Conservation (phyloP, 805 yeast genomes). For the Candida namnaoensis region DNA sequence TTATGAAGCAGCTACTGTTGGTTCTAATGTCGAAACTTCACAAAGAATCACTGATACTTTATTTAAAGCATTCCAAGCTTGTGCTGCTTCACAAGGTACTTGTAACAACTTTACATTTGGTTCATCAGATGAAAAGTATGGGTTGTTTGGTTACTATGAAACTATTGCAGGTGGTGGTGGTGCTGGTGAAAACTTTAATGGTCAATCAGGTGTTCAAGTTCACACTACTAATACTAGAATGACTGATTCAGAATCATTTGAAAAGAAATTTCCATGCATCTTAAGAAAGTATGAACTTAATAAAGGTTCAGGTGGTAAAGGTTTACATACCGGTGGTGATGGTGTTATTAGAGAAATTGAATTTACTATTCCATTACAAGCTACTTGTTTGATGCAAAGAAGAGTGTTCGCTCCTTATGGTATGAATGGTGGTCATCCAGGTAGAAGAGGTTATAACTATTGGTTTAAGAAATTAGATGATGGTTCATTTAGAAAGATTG, state of each 20-base stretch:
- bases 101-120: constrained; percentile 47
- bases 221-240: constrained; percentile 41
- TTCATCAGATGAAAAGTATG: constrained; percentile 29
- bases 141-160: constrained; percentile 39
- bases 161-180: constrained; percentile 46
- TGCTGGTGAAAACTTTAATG: constrained; percentile 58
- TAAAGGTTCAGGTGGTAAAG: constrained; percentile 34
- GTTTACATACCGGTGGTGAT: constrained; percentile 35
- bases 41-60: constrained; percentile 43
- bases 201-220: constrained; percentile 31
- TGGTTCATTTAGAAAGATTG: constrained; percentile 15
- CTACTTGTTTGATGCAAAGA: constrained; percentile 35
- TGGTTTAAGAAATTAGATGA: constrained; percentile 16
- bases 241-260: constrained; percentile 41
- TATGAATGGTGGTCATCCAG: constrained; percentile 36
- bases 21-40: constrained; percentile 45
- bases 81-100: constrained; percentile 46
- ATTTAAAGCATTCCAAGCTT: constrained; percentile 39
- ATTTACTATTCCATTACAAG: constrained; percentile 25
- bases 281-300: constrained; percentile 31
- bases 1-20: constrained; percentile 33
- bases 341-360: constrained; percentile 37
- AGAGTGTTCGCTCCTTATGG: constrained; percentile 41
- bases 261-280: constrained; percentile 36
- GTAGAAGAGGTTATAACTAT: constrained; percentile 30